phyloP scores from a whole-genome alignment of 139 green algal genomes.

The Diplosphaera chodatii region DNA sequence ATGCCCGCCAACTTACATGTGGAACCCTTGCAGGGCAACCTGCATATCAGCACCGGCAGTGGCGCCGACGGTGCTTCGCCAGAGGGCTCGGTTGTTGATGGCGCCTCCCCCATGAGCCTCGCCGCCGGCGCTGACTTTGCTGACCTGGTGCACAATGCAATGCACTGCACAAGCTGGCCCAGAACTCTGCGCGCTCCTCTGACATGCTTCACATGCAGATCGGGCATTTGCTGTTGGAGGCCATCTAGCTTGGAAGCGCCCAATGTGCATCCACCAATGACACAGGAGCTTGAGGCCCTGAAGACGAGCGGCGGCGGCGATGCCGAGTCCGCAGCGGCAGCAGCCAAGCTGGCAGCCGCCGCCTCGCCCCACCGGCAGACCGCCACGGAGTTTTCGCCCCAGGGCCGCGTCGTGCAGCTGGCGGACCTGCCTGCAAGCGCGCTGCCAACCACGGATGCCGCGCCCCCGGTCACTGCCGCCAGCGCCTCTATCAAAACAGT shows the following conservation, averaged over 20 bases:
- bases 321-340: background rate
- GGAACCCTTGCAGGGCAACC: background rate
- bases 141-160: background rate
- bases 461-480: background rate
- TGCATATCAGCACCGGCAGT: background rate
- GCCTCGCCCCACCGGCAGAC: too few species aligned
- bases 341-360: background rate
- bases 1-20: too few species aligned
- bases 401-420: background rate
- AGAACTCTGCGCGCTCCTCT: too few species aligned
- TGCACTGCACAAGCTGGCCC: too few species aligned
- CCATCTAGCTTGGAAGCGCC: too few species aligned
- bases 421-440: background rate
- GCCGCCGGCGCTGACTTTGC: background rate
- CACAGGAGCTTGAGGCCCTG: background rate
- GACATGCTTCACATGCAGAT: too few species aligned
- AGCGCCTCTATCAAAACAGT: background rate
- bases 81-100: background rate
- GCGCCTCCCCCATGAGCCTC: background rate
- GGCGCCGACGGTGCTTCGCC: background rate
- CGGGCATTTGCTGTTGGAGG: too few species aligned
- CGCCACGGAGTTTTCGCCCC: background rate
- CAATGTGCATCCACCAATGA: too few species aligned
- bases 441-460: background rate
- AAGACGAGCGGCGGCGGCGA: conserved; percentile 1